Conservation (phyloP, 805 yeast genomes). For the Huiozyma sinensis region DNA sequence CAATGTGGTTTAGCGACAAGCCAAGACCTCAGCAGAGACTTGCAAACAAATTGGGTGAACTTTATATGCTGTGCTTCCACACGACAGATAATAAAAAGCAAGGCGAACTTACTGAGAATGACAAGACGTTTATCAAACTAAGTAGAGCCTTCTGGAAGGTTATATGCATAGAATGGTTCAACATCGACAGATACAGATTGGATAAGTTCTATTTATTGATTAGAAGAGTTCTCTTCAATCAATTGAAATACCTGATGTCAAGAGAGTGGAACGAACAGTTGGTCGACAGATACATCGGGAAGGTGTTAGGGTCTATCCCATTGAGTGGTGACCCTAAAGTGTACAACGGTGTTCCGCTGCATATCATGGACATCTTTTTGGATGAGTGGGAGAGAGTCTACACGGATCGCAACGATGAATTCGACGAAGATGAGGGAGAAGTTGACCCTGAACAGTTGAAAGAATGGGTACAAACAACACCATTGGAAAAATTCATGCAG, state of each 20-base stretch:
- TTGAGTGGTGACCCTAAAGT: constrained; percentile 48
- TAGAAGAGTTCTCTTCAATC: constrained; percentile 62
- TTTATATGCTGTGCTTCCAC: constrained; percentile 24
- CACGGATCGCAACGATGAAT: constrained; percentile 37
- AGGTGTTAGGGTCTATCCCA: constrained; percentile 35
- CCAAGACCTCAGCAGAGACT: constrained; percentile 85
- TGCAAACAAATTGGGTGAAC: constrained; percentile 58
- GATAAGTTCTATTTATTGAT: constrained; percentile 79
- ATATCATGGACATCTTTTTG: constrained; percentile 68
- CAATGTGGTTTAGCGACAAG: constrained; percentile 95
- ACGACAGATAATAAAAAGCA: constrained; percentile 18
- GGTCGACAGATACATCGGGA: constrained; percentile 36
- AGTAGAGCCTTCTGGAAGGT: constrained; percentile 73
- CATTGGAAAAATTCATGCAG: constrained; percentile 43
- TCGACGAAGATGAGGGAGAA: constrained; percentile 28
- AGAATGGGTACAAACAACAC: constrained; percentile 35
- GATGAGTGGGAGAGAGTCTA: constrained; percentile 73
- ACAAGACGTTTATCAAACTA: constrained; percentile 37
- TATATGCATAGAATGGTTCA: constrained; percentile 71
- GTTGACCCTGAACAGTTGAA: constrained; percentile 11
- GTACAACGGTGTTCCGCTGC: constrained; percentile 73
- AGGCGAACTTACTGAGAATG: constrained; percentile 3
- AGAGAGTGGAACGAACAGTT: constrained; percentile 45
- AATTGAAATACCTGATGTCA: constrained; percentile 42
- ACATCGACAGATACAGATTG: constrained; percentile 70